A percentile compares a stretch with the other conserved stretches of the same genome.
Evolutionary conservation across 768 basidiomycete species (phyloP).

Genomic region (Mycena metata): DNA sequence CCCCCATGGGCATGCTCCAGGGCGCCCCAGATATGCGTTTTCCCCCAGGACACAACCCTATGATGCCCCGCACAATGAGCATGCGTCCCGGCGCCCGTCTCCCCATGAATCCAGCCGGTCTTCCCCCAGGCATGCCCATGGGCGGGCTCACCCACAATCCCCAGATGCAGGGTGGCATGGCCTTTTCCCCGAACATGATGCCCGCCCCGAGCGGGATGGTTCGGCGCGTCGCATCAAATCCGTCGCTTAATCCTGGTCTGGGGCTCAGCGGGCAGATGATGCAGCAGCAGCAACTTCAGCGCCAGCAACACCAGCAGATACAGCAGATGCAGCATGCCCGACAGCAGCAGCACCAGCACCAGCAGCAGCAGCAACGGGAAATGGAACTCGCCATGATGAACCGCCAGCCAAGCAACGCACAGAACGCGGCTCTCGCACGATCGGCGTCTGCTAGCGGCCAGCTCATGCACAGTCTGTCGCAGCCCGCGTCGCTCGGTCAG

Average conservation of each 20-base stretch:
- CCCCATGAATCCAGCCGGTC: slow-evolving; percentile 27
- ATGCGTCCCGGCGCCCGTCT: slow-evolving; percentile 24
- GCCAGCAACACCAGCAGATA: slow-evolving; percentile 49
- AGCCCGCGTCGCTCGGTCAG: slow-evolving; percentile 49
- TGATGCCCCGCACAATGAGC: slow-evolving; percentile 24
- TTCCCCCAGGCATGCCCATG: slow-evolving; percentile 30
- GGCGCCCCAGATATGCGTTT: slow-evolving; percentile 39
- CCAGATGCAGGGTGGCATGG: slow-evolving; percentile 45
- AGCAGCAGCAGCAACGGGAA: slow-evolving; percentile 47
- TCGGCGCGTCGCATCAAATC: slow-evolving; percentile 35
- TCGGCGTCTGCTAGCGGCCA: slow-evolving; percentile 55
- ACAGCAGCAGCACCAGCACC: slow-evolving; percentile 48
- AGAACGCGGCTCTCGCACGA: slow-evolving; percentile 53
- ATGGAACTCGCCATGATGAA: slow-evolving; percentile 56
- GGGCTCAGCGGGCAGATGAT: slow-evolving; percentile 34
- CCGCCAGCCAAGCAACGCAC: slow-evolving; percentile 55
- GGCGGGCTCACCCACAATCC: slow-evolving; percentile 22
- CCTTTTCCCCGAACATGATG: slow-evolving; percentile 47
- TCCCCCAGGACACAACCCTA: slow-evolving; percentile 26
- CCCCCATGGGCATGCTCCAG: slow-evolving; percentile 47
- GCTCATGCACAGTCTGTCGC: slow-evolving; percentile 62
- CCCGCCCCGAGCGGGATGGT: slow-evolving; percentile 21
- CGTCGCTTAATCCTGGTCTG: slow-evolving; percentile 12
- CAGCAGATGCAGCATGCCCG: slow-evolving; percentile 51
- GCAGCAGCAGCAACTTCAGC: slow-evolving; percentile 47